Evolutionary conservation across 192 early-diverging fungal species (phyloP).

Genomic region (Piromyces finnis): DNA sequence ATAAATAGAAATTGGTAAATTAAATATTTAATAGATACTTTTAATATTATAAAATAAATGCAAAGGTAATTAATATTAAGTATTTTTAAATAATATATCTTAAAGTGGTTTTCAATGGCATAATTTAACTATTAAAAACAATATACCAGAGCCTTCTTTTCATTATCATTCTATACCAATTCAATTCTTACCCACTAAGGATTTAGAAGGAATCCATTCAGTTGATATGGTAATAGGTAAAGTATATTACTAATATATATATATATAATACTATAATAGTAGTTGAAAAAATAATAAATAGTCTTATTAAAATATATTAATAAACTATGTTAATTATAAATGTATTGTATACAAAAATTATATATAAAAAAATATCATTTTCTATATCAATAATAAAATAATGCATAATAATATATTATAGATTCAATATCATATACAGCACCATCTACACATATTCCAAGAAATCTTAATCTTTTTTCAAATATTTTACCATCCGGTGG

Average conservation of each 20-base stretch:
- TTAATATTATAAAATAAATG: no score
- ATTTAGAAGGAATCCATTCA: not conserved
- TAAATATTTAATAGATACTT: no score
- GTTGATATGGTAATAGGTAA: not conserved
- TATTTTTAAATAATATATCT: not conserved
- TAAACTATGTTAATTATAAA: no score
- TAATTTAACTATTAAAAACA: not conserved
- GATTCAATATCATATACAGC: not conserved
- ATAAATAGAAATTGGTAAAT: conserved; percentile 44
- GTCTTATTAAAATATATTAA: no score
- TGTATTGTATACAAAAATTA: no score
- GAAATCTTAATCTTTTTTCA: not conserved
- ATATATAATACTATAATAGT: no score
- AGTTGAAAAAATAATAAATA: no score
- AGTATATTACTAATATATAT: no score
- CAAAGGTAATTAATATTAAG: not conserved
- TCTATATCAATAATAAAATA: no score
- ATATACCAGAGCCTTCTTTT: not conserved
- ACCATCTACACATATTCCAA: not conserved
- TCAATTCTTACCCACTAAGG: not conserved
- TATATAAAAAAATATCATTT: no score
- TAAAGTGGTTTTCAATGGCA: not conserved
- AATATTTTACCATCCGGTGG: not conserved
- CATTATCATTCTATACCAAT: not conserved
- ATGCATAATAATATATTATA: not conserved